phyloP scores from a whole-genome alignment of 192 early-diverging fungal species.

The Phycomyces blakesleeanus region DNA sequence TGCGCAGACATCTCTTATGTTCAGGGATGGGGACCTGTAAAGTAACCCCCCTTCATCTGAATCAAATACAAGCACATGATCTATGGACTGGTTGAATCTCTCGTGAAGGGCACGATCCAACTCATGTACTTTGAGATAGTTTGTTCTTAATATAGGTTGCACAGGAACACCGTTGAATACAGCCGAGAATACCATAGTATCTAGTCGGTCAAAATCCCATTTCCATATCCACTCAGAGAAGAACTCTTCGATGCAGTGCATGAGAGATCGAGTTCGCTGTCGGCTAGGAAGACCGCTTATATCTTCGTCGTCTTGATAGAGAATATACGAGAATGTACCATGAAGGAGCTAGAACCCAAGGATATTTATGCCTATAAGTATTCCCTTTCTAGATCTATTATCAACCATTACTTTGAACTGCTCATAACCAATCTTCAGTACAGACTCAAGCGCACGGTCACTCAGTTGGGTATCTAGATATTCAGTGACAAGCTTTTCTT shows the following conservation, averaged over 20 bases:
- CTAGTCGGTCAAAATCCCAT: constrained; percentile 51
- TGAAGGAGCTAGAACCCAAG: constrained; percentile 31
- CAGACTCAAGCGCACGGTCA: constrained; percentile 40
- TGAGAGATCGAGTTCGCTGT: constrained; percentile 27
- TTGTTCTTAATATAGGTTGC: constrained; percentile 22
- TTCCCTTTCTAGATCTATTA: constrained; percentile 18
- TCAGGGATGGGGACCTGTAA: constrained; percentile 25
- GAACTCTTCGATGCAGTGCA: constrained; percentile 51
- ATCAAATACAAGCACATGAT: constrained; percentile 26
- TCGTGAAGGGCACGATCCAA: constrained; percentile 11
- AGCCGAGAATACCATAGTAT: constrained; percentile 23
- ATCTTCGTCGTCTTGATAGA: constrained; percentile 11
- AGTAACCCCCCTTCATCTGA: constrained; percentile 20
- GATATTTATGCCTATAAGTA: constrained; percentile 18
- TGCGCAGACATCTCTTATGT: constrained; percentile 14
- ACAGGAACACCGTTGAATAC: constrained; percentile 36
- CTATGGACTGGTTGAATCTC: constrained; percentile 8
- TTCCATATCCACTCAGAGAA: constrained; percentile 56
- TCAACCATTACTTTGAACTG: constrained; percentile 43
- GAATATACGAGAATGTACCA: constrained; percentile 32
- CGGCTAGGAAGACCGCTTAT: constrained; percentile 21
- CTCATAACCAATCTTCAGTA: constrained; percentile 50
- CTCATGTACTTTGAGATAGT: constrained; percentile 25
- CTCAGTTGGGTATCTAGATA: constrained; percentile 52
- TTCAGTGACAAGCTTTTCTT: constrained; percentile 45